Percentiles rank a stretch among this genome's conserved stretches.
Conservation (phyloP, 345 rosid species). For the Trapa incisa region DNA sequence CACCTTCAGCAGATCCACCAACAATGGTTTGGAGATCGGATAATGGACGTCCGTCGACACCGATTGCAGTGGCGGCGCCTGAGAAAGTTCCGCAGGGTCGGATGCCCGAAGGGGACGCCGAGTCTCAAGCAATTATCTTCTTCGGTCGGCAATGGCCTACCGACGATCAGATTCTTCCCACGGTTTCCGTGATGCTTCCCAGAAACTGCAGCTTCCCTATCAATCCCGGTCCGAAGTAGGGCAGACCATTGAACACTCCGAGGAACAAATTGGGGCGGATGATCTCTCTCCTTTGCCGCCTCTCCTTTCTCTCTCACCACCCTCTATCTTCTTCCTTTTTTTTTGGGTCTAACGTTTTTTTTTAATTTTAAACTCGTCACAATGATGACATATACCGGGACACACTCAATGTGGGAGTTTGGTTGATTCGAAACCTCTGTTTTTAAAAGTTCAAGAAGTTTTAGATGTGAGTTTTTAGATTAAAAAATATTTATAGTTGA, state of each 20-base stretch:
- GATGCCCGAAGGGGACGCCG: not conserved
- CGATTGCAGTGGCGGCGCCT: not conserved
- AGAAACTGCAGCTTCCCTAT: not conserved
- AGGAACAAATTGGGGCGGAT: conserved; percentile 3
- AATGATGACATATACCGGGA: no score
- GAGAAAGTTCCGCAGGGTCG: not conserved
- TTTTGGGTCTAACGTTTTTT: not conserved
- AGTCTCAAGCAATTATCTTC: not conserved
- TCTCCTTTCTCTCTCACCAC: not conserved
- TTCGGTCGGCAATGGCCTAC: not conserved
- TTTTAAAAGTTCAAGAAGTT: no score
- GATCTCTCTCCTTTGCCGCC: not conserved
- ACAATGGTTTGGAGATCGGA: not conserved
- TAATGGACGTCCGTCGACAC: not conserved
- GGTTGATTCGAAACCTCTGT: no score
- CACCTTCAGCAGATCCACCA: not conserved
- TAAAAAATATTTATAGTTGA: no score
- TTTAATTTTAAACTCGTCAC: no score
- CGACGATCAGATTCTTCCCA: not conserved
- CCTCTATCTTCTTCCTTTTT: not conserved
- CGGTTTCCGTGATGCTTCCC: not conserved
- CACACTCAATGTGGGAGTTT: no score
- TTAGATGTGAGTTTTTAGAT: no score
- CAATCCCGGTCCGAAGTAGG: not conserved
- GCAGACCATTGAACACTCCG: not conserved